A percentile compares a stretch with the other conserved stretches of the same genome.
Evolutionary conservation across 2,329 filamentous ascomycete species (phyloP).

Genomic region (Colletotrichum gigasporum): DNA sequence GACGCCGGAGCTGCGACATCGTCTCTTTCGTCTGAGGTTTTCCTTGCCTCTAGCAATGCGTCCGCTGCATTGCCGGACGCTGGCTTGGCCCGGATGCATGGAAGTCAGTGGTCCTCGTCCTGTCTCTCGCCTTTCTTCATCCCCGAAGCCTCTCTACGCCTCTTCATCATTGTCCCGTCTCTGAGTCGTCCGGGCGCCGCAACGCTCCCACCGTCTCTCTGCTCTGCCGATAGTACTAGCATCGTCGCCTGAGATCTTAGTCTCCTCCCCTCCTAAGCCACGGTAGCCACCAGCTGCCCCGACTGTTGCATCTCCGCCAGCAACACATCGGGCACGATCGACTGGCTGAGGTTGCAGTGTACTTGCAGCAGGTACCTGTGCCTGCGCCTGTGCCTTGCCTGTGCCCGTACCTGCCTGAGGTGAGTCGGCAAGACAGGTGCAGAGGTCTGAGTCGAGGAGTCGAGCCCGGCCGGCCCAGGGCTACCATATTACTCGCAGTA

Average conservation of each 20-base stretch:
- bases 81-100: slow-evolving; percentile 3
- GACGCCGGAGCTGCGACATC: not conserved
- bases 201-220: slow-evolving; percentile 9
- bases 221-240: not conserved
- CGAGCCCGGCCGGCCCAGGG: no score
- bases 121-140: not conserved
- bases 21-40: slow-evolving; percentile 22
- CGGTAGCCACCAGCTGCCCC: no score
- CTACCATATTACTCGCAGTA: no score
- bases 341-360: slow-evolving; percentile 1
- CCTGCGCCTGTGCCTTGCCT: not conserved
- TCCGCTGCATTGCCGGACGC: slow-evolving; percentile 12
- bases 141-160: not conserved
- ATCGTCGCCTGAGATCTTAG: slow-evolving; percentile 25
- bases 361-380: not conserved
- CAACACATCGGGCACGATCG: slow-evolving; percentile 5
- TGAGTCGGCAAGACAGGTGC: not conserved
- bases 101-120: not conserved
- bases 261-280: not conserved
- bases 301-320: not conserved
- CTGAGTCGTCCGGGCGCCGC: slow-evolving; percentile 15
- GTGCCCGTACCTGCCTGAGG: not conserved
- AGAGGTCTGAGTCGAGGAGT: not conserved
- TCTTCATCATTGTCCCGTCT: not conserved
- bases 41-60: not conserved